These are phyloP conservation scores for Podospora sp. DNA, from an alignment of 495 filamentous ascomycete genomes.

Conservation along the genomic window DNA sequence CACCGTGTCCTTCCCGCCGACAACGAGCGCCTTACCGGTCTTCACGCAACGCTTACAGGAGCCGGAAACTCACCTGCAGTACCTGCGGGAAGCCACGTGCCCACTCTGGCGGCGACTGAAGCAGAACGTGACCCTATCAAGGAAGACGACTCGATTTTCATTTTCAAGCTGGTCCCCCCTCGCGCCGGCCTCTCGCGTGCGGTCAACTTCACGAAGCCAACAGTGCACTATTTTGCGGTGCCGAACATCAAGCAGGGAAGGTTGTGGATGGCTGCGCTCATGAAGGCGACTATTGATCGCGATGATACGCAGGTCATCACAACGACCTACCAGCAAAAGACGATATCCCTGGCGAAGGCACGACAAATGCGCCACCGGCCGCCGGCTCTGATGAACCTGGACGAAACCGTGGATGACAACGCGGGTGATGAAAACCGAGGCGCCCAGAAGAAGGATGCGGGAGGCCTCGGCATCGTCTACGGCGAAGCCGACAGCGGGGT, in stretches of 20 bases:
- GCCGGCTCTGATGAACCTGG: slow-evolving; percentile 78
- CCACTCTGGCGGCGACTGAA: slow-evolving; percentile 53
- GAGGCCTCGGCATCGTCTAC: slow-evolving; percentile 54
- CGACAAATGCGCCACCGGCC: slow-evolving; percentile 80
- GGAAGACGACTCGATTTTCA: slow-evolving; percentile 71
- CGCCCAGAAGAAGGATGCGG: slow-evolving; percentile 24
- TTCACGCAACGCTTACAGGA: slow-evolving; percentile 91
- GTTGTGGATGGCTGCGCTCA: slow-evolving; percentile 96
- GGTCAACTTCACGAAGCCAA: slow-evolving; percentile 95
- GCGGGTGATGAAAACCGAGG: slow-evolving; percentile 23
- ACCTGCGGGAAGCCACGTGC: slow-evolving; percentile 64
- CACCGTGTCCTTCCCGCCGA: slow-evolving; percentile 96
- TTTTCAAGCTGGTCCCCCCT: slow-evolving; percentile 96
- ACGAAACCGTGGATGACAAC: slow-evolving; percentile 53
- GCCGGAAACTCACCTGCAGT: slow-evolving; percentile 74
- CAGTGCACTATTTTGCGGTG: slow-evolving; percentile 96
- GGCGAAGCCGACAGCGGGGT: slow-evolving; percentile 55
- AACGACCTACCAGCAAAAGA: slow-evolving; percentile 93
- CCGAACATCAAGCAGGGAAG: slow-evolving; percentile 85
- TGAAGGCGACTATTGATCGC: slow-evolving; percentile 98
- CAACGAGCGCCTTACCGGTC: slow-evolving; percentile 81
- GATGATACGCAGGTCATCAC: slow-evolving; percentile 77
- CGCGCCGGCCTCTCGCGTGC: slow-evolving; percentile 83
- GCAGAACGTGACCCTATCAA: slow-evolving; percentile 47
- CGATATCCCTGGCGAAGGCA: slow-evolving; percentile 85